Evolutionary conservation across 306 rosid species (phyloP).

Genomic region (Styphnolobium japonicum): DNA sequence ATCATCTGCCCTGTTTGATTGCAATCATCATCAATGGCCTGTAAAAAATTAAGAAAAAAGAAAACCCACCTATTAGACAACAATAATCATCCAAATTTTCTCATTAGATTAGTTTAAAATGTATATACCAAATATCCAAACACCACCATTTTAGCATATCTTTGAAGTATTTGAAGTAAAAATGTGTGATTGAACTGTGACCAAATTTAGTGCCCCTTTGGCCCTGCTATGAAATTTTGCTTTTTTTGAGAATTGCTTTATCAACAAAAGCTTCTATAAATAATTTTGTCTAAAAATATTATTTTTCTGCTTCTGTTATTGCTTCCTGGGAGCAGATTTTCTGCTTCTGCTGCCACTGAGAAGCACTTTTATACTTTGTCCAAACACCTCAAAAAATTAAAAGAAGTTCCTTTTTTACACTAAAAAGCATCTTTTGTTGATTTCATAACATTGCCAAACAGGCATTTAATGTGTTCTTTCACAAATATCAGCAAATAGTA

Average conservation of each 20-base stretch:
- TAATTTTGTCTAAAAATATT: too few species aligned
- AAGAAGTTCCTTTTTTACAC: neutral
- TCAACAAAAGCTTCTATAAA: too few species aligned
- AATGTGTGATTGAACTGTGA: neutral
- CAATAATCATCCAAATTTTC: neutral
- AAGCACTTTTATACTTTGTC: neutral
- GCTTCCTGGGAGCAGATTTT: neutral
- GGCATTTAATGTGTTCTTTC: neutral
- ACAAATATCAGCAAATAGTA: neutral
- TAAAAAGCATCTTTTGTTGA: neutral
- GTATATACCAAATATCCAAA: neutral
- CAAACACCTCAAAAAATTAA: neutral
- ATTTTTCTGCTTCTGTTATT: neutral
- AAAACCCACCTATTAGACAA: neutral
- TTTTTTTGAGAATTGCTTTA: too few species aligned
- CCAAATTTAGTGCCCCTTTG: too few species aligned
- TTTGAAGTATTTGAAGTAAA: neutral
- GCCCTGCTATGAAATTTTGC: too few species aligned
- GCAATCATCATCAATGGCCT: constrained; percentile 99
- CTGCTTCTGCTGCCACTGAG: neutral
- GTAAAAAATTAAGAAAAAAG: neutral
- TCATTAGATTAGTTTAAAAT: neutral
- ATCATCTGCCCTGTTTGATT: constrained; percentile 97
- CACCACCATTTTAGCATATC: neutral
- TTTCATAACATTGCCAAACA: neutral